Evolutionary conservation across 495 filamentous ascomycete species (phyloP).

Genomic region (Hypoxylon perforatum): DNA sequence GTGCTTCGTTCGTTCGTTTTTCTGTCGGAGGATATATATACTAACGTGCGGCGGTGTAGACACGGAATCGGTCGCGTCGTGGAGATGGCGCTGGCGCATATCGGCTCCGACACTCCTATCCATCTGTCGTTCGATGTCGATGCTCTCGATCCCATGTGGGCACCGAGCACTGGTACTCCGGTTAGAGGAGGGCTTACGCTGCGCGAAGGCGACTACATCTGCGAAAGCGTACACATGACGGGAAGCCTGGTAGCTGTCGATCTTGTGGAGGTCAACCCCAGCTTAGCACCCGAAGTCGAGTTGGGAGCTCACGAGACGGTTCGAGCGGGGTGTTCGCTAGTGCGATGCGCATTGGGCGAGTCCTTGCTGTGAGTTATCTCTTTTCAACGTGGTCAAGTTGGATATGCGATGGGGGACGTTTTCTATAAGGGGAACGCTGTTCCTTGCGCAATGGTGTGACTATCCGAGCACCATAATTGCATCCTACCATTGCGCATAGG

Average conservation of each 20-base stretch:
- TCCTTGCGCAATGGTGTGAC: too few species aligned
- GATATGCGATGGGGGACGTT: not conserved
- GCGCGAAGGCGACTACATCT: conserved; percentile 97
- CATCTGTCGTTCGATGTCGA: conserved; percentile 98
- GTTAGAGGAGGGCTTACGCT: conserved; percentile 96
- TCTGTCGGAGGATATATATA: conserved; percentile 7
- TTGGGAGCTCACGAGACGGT: conserved; percentile 88
- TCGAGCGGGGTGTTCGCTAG: conserved; percentile 86
- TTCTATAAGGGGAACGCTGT: too few species aligned
- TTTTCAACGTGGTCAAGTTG: not conserved
- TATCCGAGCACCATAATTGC: too few species aligned
- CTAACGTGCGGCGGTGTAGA: conserved; percentile 51
- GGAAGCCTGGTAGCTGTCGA: conserved; percentile 93
- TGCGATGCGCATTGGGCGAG: conserved; percentile 92
- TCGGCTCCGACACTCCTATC: conserved; percentile 92
- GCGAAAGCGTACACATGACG: conserved; percentile 93
- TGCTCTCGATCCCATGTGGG: conserved; percentile 94
- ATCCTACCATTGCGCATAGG: too few species aligned
- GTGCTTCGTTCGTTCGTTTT: conserved; percentile 1
- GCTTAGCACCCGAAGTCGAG: conserved; percentile 70
- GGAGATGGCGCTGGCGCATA: conserved; percentile 95
- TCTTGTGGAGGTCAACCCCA: conserved; percentile 96
- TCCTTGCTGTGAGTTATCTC: conserved; percentile 70
- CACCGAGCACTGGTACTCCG: conserved; percentile 94
- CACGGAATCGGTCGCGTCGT: conserved; percentile 96